Percentiles rank a stretch among this genome's conserved stretches.
phyloP scores from a whole-genome alignment of 202 grass and related monocot genomes.

The Panicum virgatum region DNA sequence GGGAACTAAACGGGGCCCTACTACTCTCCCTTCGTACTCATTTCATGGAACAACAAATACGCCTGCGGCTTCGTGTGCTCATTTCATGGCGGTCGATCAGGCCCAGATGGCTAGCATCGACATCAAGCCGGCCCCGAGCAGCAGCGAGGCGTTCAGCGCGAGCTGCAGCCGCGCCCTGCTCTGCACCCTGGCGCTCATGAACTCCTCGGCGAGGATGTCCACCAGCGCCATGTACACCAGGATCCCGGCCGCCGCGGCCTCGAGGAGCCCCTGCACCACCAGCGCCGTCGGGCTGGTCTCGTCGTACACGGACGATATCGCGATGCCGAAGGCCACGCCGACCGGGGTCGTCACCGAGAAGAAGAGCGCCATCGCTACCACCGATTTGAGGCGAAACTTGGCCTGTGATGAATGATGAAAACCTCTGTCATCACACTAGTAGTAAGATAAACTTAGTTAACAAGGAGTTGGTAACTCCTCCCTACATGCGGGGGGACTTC shows the following conservation, averaged over 20 bases:
- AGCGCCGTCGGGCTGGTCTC: slow-evolving; percentile 61
- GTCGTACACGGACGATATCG: slow-evolving; percentile 63
- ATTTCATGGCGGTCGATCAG: slow-evolving; percentile 2
- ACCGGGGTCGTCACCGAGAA: slow-evolving; percentile 65
- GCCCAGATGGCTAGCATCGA: slow-evolving; percentile 63
- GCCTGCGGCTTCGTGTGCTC: not conserved
- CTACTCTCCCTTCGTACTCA: not conserved
- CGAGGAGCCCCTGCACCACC: slow-evolving; percentile 59
- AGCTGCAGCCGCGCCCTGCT: slow-evolving; percentile 47
- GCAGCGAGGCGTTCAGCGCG: slow-evolving; percentile 43
- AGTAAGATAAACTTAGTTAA: not conserved
- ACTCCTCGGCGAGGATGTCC: slow-evolving; percentile 78
- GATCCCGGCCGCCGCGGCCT: slow-evolving; percentile 65
- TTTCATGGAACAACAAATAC: not conserved
- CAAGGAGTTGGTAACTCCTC: too few species aligned
- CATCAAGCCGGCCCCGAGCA: slow-evolving; percentile 64
- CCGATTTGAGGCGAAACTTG: slow-evolving; percentile 41
- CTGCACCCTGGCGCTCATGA: slow-evolving; percentile 59
- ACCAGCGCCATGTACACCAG: slow-evolving; percentile 80
- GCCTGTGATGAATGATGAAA: slow-evolving; percentile 15
- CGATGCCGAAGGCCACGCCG: slow-evolving; percentile 66
- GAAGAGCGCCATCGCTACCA: slow-evolving; percentile 60
- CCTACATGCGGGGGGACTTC: too few species aligned
- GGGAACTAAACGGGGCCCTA: too few species aligned
- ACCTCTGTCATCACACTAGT: not conserved